Evolutionary conservation across 345 rosid genomes (phyloP).

Genomic region (Bretschneidera sinensis): DNA sequence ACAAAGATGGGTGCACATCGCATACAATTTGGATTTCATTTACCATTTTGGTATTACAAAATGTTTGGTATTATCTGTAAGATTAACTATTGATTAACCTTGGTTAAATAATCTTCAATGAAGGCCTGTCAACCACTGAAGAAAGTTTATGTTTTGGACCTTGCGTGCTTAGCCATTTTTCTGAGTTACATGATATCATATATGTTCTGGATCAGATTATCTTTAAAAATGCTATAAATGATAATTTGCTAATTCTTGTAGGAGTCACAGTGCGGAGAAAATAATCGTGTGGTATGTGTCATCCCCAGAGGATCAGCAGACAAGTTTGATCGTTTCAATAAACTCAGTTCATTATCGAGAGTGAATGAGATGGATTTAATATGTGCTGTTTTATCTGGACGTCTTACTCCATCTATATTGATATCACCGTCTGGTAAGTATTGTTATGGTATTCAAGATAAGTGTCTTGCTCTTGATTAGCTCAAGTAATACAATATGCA

Average conservation of each 20-base stretch:
- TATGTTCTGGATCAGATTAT: too few relatives aligned
- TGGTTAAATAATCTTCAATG: too few relatives aligned
- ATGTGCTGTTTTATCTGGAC: slow-evolving; percentile 64
- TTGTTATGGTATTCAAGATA: not conserved
- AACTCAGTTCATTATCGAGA: slow-evolving; percentile 49
- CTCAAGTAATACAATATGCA: not conserved
- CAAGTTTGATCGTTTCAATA: slow-evolving; percentile 37
- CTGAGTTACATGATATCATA: too few relatives aligned
- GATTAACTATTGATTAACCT: not conserved
- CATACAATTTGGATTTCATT: too few relatives aligned
- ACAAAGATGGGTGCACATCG: too few relatives aligned
- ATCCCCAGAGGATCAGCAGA: slow-evolving; percentile 48
- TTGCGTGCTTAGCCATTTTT: too few relatives aligned
- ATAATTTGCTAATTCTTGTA: slow-evolving; percentile 18
- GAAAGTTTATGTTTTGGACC: too few relatives aligned
- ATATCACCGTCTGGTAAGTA: slow-evolving; percentile 55
- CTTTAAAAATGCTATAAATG: not conserved
- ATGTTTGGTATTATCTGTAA: not conserved
- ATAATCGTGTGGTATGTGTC: slow-evolving; percentile 40
- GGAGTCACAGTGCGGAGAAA: slow-evolving; percentile 48
- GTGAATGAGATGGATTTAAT: slow-evolving; percentile 67
- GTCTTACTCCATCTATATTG: slow-evolving; percentile 50
- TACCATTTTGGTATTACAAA: too few relatives aligned
- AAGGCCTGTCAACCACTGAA: too few relatives aligned
- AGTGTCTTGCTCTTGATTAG: slow-evolving; percentile 11